These are phyloP conservation scores for Saitozyma podzolica DNA, from an alignment of 768 basidiomycete species.

Conservation along the genomic window DNA sequence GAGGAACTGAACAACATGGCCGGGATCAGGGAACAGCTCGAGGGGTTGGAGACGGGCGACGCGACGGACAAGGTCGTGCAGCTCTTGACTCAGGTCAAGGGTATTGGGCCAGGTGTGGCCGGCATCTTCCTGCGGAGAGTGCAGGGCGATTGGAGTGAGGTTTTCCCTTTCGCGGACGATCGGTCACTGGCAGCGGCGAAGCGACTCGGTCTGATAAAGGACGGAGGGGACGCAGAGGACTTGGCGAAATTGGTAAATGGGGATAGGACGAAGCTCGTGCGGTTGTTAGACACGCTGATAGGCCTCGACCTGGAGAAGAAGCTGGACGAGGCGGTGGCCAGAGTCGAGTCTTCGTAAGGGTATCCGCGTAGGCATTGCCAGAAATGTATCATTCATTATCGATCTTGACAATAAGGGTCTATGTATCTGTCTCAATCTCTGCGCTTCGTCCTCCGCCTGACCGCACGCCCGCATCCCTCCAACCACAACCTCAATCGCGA, in stretches of 20 bases:
- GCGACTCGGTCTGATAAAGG: constrained; percentile 26
- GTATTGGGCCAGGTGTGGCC: constrained; percentile 38
- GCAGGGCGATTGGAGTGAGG: constrained; percentile 43
- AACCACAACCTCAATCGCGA: too few relatives aligned
- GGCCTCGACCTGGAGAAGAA: constrained; percentile 43
- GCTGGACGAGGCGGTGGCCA: constrained; percentile 21
- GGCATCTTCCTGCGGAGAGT: constrained; percentile 38
- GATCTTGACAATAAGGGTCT: too few relatives aligned
- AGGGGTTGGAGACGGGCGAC: constrained; percentile 11
- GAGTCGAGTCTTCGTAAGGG: neutral
- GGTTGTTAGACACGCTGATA: constrained; percentile 37
- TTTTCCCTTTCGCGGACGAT: constrained; percentile 43
- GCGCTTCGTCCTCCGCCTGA: too few relatives aligned
- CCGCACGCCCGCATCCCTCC: too few relatives aligned
- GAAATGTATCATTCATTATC: too few relatives aligned
- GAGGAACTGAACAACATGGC: constrained; percentile 17
- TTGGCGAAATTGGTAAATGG: constrained; percentile 21
- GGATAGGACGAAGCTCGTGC: constrained; percentile 28
- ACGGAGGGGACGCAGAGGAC: constrained; percentile 17
- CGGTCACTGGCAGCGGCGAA: constrained; percentile 28
- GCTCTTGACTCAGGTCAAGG: constrained; percentile 33
- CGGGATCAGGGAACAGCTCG: constrained; percentile 21
- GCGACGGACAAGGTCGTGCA: constrained; percentile 27
- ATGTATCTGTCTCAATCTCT: too few relatives aligned
- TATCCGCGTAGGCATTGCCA: too few relatives aligned